phyloP scores from a whole-genome alignment of 306 rosid genomes.

The Neltuma alba region DNA sequence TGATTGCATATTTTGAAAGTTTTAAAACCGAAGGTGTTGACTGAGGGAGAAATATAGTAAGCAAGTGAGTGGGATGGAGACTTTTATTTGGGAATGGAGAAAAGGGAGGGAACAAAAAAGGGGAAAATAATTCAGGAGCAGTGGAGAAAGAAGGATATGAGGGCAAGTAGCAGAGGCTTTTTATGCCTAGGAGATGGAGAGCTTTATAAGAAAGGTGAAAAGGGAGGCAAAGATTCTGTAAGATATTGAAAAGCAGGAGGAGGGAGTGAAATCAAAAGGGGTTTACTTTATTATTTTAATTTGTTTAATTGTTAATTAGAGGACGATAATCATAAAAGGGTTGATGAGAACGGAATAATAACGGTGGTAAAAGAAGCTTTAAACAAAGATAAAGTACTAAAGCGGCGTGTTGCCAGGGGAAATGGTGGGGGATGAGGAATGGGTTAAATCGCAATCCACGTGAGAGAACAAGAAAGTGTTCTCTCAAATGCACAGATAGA shows the following conservation, averaged over 20 bases:
- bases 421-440: neutral
- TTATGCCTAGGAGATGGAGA: neutral
- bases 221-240: constrained; percentile 27
- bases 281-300: neutral
- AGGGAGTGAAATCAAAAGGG: neutral
- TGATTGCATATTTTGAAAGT: constrained; percentile 45
- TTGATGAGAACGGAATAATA: constrained; percentile 37
- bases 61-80: constrained; percentile 4
- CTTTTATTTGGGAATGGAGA: constrained; percentile 37
- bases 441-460: neutral
- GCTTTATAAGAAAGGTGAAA: constrained; percentile 23
- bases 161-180: neutral
- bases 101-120: constrained; percentile 26
- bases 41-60: neutral
- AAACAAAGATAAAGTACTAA: neutral
- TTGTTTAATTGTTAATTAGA: neutral
- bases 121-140: constrained; percentile 30
- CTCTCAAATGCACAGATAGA: no score
- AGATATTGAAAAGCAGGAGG: constrained; percentile 34
- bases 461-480: neutral
- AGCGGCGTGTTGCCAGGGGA: neutral
- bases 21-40: neutral
- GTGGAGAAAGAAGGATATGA: constrained; percentile 17
- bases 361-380: neutral
- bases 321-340: constrained; percentile 18